Percentiles rank a stretch among this genome's conserved stretches.
phyloP scores from a whole-genome alignment of 2,329 filamentous ascomycete genomes.

The Blumeriella jaapii region DNA sequence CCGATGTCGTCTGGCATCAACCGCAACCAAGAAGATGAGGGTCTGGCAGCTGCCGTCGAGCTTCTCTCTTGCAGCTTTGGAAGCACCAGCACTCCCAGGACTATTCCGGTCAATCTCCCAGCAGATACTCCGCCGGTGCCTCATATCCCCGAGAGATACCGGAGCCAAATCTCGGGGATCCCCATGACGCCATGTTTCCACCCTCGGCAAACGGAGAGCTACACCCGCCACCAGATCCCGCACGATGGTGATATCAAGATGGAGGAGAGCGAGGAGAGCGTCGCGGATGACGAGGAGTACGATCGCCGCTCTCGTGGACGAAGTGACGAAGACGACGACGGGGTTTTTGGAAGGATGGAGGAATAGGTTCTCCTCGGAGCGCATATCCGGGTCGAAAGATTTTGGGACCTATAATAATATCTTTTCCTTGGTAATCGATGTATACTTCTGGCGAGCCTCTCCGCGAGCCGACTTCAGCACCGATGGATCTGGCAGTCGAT shows the following conservation, averaged over 20 bases:
- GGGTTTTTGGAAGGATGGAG: conserved; percentile 94
- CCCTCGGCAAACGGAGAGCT: conserved; percentile 54
- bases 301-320: conserved; percentile 47
- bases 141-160: conserved; percentile 69
- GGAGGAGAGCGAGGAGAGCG: conserved; percentile 52
- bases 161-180: conserved; percentile 50
- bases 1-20: conserved; percentile 72
- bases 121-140: conserved; percentile 78
- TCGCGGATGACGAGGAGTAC: conserved; percentile 54
- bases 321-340: conserved; percentile 85
- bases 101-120: conserved; percentile 51
- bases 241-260: conserved; percentile 54
- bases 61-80: conserved; percentile 84
- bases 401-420: conserved; percentile 8
- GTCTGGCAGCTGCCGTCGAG: conserved; percentile 82
- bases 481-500: conserved; percentile 41
- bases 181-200: conserved; percentile 45
- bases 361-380: conserved; percentile 41
- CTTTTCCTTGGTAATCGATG: conserved; percentile 23
- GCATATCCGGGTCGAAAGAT: background rate
- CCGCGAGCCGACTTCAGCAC: conserved; percentile 54
- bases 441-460: conserved; percentile 43
- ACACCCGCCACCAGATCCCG: conserved; percentile 44
- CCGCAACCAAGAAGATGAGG: conserved; percentile 67
- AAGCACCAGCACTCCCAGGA: conserved; percentile 47